Percentiles rank a stretch among this genome's conserved stretches.
These are phyloP conservation scores for Penicillium lividum DNA, from an alignment of 495 filamentous ascomycete genomes.

Conservation along the genomic window DNA sequence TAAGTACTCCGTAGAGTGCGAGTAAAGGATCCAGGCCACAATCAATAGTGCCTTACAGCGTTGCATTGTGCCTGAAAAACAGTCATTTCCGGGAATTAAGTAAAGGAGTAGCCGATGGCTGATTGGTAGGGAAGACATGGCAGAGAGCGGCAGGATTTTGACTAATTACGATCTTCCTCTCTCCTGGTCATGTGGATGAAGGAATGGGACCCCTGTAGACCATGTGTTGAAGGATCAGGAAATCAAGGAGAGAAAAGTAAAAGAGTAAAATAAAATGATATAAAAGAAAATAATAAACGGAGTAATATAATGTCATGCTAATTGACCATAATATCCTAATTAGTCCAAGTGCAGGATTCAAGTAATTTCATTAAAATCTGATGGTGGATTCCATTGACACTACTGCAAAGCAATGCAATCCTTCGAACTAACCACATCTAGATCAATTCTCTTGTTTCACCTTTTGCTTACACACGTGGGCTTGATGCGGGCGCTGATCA, in stretches of 20 bases:
- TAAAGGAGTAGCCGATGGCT: neutral
- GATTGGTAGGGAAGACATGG: neutral
- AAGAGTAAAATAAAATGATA: neutral
- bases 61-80: slow-evolving; percentile 6
- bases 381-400: neutral
- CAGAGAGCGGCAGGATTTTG: neutral
- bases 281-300: neutral
- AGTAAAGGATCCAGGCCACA: neutral
- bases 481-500: slow-evolving; percentile 13
- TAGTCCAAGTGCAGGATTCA: neutral
- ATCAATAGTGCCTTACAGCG: slow-evolving; percentile 1
- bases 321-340: slow-evolving; percentile 7
- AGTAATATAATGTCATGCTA: neutral
- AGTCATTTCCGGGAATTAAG: neutral
- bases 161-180: neutral
- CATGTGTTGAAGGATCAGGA: slow-evolving; percentile 22
- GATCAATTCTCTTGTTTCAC: slow-evolving; percentile 14
- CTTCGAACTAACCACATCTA: slow-evolving; percentile 7
- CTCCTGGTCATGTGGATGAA: neutral
- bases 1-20: neutral
- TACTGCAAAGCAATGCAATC: slow-evolving; percentile 13
- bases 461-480: slow-evolving; percentile 22
- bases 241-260: neutral
- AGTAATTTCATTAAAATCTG: neutral
- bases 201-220: slow-evolving; percentile 15